Percentiles rank a stretch among this genome's conserved stretches.
Conservation (phyloP, 352 stramenopile species). For the Phytopythium chamaehyphon region DNA sequence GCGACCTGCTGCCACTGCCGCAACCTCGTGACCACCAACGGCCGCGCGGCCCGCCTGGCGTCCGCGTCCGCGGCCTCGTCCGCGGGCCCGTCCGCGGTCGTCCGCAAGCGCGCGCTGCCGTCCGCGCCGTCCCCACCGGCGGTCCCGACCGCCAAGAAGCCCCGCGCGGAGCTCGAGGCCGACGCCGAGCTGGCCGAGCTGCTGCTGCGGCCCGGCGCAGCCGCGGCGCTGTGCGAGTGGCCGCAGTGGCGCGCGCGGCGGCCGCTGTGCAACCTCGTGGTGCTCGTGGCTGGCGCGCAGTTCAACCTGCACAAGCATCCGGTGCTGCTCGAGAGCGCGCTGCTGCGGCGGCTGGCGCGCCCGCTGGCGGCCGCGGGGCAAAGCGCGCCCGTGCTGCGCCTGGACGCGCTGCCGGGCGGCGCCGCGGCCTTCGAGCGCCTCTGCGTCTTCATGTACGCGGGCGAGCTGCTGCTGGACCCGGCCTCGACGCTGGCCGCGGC, state of each 20-base stretch:
- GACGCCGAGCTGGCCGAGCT: conserved; percentile 16
- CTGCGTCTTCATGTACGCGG: conserved; percentile 69
- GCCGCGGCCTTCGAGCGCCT: conserved; percentile 58
- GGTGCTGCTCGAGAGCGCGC: conserved; percentile 48
- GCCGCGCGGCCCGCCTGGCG: conserved; percentile 31
- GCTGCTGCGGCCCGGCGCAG: conserved; percentile 25
- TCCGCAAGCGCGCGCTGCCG: conserved; percentile 7
- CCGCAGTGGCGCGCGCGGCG: conserved; percentile 37
- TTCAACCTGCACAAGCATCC: conserved; percentile 76
- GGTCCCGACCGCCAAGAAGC: conserved; percentile 7
- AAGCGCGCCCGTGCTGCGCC: conserved; percentile 34
- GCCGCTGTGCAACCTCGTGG: conserved; percentile 52
- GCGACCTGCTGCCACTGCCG: conserved; percentile 76
- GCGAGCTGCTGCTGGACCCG: conserved; percentile 29
- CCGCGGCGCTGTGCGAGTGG: conserved; percentile 48
- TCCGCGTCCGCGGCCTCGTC: conserved; percentile 11
- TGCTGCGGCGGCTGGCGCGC: conserved; percentile 36
- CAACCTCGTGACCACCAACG: conserved; percentile 65
- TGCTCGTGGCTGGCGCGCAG: conserved; percentile 50
- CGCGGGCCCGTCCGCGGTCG: conserved; percentile 2
- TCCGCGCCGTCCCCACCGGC: neutral
- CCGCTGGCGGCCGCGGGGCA: conserved; percentile 15
- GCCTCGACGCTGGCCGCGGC: neutral
- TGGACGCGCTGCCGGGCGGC: conserved; percentile 45
- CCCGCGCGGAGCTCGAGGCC: too few species aligned